These are phyloP conservation scores for Bruguiera parviflora DNA, from an alignment of 345 rosid species.

Conservation along the genomic window DNA sequence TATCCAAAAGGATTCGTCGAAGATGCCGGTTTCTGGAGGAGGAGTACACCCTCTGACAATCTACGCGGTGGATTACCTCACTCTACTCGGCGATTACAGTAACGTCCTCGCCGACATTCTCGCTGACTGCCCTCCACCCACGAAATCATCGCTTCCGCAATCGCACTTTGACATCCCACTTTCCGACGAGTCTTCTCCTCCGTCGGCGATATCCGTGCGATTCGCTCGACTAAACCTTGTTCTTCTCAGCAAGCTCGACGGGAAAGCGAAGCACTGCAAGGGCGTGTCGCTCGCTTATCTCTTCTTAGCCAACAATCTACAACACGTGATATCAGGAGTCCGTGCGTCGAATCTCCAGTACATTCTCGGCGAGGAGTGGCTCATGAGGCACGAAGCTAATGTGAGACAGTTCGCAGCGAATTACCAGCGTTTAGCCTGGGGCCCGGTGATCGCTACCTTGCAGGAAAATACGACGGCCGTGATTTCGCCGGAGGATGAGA, in stretches of 20 bases:
- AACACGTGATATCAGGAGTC: slow-evolving; percentile 13
- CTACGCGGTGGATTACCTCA: slow-evolving; percentile 21
- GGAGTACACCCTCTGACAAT: slow-evolving; percentile 23
- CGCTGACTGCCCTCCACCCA: slow-evolving; percentile 22
- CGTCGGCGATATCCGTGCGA: slow-evolving; percentile 13
- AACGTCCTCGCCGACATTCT: slow-evolving; percentile 20
- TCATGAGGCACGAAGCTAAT: slow-evolving; percentile 21
- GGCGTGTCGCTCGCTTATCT: slow-evolving; percentile 24
- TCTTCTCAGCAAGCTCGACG: slow-evolving; percentile 34
- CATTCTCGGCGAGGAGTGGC: slow-evolving; percentile 30
- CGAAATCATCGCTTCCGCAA: slow-evolving; percentile 10
- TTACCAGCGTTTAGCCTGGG: slow-evolving; percentile 29
- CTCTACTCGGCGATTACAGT: slow-evolving; percentile 20
- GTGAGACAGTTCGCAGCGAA: slow-evolving; percentile 24
- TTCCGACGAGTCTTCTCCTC: slow-evolving; percentile 12
- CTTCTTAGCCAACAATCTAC: slow-evolving; percentile 31
- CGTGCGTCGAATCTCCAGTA: slow-evolving; percentile 22
- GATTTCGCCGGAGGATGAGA: slow-evolving; percentile 35
- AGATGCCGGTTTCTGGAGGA: slow-evolving; percentile 1
- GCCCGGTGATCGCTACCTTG: slow-evolving; percentile 29
- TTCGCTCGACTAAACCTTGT: slow-evolving; percentile 26
- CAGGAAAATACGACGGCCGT: slow-evolving; percentile 41
- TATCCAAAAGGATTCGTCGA: slow-evolving; percentile 20
- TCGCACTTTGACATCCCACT: slow-evolving; percentile 14
- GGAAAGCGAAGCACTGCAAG: slow-evolving; percentile 23